Percentiles rank a stretch among this genome's conserved stretches.
These are phyloP conservation scores for Daldinia sp. DNA, from an alignment of 2,329 filamentous ascomycete species.

Conservation along the genomic window DNA sequence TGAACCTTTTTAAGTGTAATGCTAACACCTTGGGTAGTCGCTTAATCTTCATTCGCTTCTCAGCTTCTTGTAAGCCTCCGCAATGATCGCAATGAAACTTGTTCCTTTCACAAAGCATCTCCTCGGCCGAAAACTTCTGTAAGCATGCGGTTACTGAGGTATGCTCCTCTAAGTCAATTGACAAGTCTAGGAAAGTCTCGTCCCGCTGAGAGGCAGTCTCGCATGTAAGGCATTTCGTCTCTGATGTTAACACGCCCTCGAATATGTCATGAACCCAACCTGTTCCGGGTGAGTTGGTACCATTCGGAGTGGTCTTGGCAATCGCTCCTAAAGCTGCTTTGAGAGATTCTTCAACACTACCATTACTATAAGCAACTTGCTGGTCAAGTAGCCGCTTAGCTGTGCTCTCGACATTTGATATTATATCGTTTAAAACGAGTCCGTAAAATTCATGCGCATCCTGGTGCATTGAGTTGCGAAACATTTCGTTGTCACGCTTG, in stretches of 20 bases:
- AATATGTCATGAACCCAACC: slow-evolving; percentile 98
- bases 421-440: slow-evolving; percentile 92
- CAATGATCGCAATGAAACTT: slow-evolving; percentile 99
- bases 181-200: slow-evolving; percentile 94
- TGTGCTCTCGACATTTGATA: slow-evolving; percentile 91
- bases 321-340: slow-evolving; percentile 54
- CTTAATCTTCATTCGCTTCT: slow-evolving; percentile 99
- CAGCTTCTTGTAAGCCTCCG: slow-evolving; percentile 93
- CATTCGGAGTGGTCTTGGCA: slow-evolving; percentile 47
- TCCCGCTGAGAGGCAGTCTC: slow-evolving; percentile 95
- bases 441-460: slow-evolving; percentile 98
- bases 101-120: slow-evolving; percentile 98
- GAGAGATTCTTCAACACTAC: slow-evolving; percentile 61
- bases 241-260: slow-evolving; percentile 91
- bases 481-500: slow-evolving; percentile 95
- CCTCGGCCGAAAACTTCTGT: slow-evolving; percentile 94
- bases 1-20: slow-evolving; percentile 94
- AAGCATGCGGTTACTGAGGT: slow-evolving; percentile 96
- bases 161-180: slow-evolving; percentile 93
- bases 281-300: slow-evolving; percentile 67
- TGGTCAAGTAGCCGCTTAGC: slow-evolving; percentile 70
- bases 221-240: slow-evolving; percentile 95
- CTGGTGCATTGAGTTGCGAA: slow-evolving; percentile 95
- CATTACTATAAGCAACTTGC: slow-evolving; percentile 51
- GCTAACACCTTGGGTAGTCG: slow-evolving; percentile 89